Base-by-base conservation (phyloP, 768 basidiomycete genomes). In the Coprinellus micaceus region DNA sequence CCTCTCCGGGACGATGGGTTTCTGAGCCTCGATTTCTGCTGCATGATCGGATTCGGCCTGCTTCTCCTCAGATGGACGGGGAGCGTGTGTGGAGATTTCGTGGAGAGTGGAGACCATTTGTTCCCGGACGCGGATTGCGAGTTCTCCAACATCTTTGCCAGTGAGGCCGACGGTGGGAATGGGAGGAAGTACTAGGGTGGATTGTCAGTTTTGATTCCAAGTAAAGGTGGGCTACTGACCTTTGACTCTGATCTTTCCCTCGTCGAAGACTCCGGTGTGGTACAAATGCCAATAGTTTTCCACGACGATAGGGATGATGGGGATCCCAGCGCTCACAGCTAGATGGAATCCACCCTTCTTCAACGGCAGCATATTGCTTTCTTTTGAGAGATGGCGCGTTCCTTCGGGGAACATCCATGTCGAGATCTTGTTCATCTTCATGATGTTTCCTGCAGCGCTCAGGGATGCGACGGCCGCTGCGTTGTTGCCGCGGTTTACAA, bases 291-390 rank as follows among this genome's bases (percentile, higher is more conserved):
- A 91, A 69, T 98, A 99, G 70, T 98, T 98, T 75, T 98, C 94
- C 51, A 85, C 84, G 2, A 98, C 87, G 51, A 99, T 82, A 5
- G 97, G 96, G 28, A 91, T 82, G 64, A 99, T 87, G 5, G 97
- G 96, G 45, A 98, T 81, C 28, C 89, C 85, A 12, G 92, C 86
- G 71, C 94, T 87, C 24, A 98, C 80, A 26, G 97, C 97, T 49
- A 98, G 81, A 68, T 98, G 94, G 79, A 98, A 98, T 2, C 94
- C 95, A 39, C 97, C 97, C 71, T 98, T 99, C 79, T 99, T 99
- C 77, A 99, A 87, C 2, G 92, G 88, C 4, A 90, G 77, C 67
- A 99, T 72, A 29, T 82, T 79, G 7, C 88, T 81, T 29, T 77
- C 72, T 59, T 85, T 76, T 21, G 80, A 79, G 56, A 81, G 81